Base-by-base conservation (phyloP, 352 stramenopile species). In the Aphanomyces cochlioides region DNA sequence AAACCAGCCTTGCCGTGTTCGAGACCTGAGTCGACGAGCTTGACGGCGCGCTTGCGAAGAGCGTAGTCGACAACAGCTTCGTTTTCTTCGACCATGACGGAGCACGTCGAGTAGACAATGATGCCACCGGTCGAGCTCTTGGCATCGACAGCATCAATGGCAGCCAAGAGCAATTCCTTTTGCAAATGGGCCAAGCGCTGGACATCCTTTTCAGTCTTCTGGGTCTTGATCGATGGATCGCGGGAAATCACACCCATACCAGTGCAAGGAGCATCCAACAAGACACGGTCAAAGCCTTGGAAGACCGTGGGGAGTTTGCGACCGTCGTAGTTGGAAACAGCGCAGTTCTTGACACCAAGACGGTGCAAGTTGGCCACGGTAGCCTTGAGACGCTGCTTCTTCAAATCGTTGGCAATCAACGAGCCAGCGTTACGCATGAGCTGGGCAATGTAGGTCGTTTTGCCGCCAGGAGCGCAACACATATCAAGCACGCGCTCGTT, bases 61-160 rank as follows among this genome's bases (percentile, higher is more conserved):
- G 97, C 95, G 82, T 99, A 99, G 72, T 99, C 96, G 10, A 99
- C 96, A 19, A 99, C 97, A 45, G 95, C 87, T 80, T 99, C 96
- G 75, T 97, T 97, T 77, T 97, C 90, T 39, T 96, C 89, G 21
- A 97, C 85, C 85, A 94, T 96, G 47, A 97, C 84, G 12, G 88
- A 96, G 77, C 98, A 99, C 50, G 98, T 99, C 56, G 96, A 99
- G 83, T 99, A 99, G 5, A 99, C 96, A 67, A 99, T 93, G 75
- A 98, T 90, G 67, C 97, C 97, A 39, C 97, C 97, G 12, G 93
- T 98, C 69, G 98, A 98, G 61, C 87, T 98, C 78, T 97, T 97
- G 64, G 86, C 80, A 79, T 99, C 98, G 4, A 99, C 89, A 7
- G 93, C 92, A 85, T 99, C 98, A 72, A 99, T 99, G 5, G 97